These are phyloP conservation scores for Saturnispora hagleri DNA, from an alignment of 805 yeast species.

Conservation along the genomic window DNA sequence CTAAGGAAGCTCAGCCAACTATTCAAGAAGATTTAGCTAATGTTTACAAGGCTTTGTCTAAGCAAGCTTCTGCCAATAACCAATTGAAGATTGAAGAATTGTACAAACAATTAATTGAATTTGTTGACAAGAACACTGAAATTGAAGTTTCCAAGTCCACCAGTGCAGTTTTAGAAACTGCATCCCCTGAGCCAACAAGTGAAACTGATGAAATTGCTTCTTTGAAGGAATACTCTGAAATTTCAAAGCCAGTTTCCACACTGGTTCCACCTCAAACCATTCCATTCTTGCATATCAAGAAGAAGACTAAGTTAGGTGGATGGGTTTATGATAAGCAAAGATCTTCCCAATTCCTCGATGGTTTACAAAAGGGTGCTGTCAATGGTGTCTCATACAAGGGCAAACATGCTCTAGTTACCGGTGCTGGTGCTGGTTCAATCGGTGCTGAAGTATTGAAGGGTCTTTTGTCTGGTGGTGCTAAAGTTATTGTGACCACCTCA, in stretches of 20 bases:
- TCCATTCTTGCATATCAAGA: conserved; percentile 91
- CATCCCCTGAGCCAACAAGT: conserved; percentile 24
- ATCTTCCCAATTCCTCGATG: conserved; percentile 75
- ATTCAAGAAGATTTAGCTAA: conserved; percentile 78
- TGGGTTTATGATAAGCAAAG: conserved; percentile 81
- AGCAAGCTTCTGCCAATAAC: conserved; percentile 62
- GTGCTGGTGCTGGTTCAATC: conserved; percentile 98
- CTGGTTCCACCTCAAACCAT: conserved; percentile 73
- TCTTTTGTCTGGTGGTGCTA: conserved; percentile 94
- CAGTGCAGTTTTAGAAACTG: conserved; percentile 39
- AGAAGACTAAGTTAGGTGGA: conserved; percentile 56
- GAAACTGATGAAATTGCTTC: conserved; percentile 78
- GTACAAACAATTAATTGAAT: conserved; percentile 60
- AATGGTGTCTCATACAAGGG: conserved; percentile 87
- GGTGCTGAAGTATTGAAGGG: conserved; percentile 97
- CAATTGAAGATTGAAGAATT: conserved; percentile 63
- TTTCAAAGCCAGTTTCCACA: conserved; percentile 65
- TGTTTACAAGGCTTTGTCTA: conserved; percentile 72
- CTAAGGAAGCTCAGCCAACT: conserved; percentile 61
- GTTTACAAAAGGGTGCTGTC: conserved; percentile 87
- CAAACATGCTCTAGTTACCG: conserved; percentile 86
- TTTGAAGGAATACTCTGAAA: conserved; percentile 62
- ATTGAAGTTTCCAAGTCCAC: conserved; percentile 61
- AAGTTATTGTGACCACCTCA: conserved; percentile 92
- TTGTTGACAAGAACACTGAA: conserved; percentile 60